A percentile compares a stretch with the other conserved stretches of the same genome.
Evolutionary conservation across 2,329 filamentous ascomycete genomes (phyloP).

Genomic region (Talaromyces sp.): DNA sequence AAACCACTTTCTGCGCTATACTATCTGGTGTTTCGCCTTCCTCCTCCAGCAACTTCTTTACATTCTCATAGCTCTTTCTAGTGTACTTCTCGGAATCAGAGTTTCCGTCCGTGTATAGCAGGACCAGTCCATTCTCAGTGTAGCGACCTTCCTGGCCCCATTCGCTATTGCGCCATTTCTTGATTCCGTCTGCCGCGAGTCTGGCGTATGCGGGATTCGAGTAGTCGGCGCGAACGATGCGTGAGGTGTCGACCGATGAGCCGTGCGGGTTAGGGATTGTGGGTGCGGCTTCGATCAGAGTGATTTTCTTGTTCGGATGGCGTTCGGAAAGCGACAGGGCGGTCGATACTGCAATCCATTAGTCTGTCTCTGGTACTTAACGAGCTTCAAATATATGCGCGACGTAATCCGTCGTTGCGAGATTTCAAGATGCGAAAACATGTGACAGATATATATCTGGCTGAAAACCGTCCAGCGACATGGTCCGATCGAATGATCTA

Average conservation of each 20-base stretch:
- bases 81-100: slow-evolving; percentile 34
- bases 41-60: slow-evolving; percentile 31
- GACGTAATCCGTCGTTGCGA: not conserved
- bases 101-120: slow-evolving; percentile 36
- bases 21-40: slow-evolving; percentile 20
- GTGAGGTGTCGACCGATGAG: slow-evolving; percentile 58
- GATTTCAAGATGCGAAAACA: not conserved
- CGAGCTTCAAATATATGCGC: not conserved
- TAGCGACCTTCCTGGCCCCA: slow-evolving; percentile 45
- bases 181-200: slow-evolving; percentile 68
- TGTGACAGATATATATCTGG: not conserved
- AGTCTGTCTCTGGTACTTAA: not conserved
- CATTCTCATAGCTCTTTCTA: slow-evolving; percentile 40
- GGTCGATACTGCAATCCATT: slow-evolving; percentile 49
- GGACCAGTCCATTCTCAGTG: slow-evolving; percentile 42
- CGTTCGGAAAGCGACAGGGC: slow-evolving; percentile 67
- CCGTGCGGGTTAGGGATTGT: slow-evolving; percentile 57
- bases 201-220: slow-evolving; percentile 70
- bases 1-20: slow-evolving; percentile 27
- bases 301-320: slow-evolving; percentile 50
- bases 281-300: slow-evolving; percentile 54
- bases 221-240: slow-evolving; percentile 72
- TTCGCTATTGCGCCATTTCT: slow-evolving; percentile 57
- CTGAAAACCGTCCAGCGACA: not conserved
- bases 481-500: not conserved